Evolutionary conservation across 2,329 filamentous ascomycete genomes (phyloP).

Genomic region (Uncinocarpus reesii): DNA sequence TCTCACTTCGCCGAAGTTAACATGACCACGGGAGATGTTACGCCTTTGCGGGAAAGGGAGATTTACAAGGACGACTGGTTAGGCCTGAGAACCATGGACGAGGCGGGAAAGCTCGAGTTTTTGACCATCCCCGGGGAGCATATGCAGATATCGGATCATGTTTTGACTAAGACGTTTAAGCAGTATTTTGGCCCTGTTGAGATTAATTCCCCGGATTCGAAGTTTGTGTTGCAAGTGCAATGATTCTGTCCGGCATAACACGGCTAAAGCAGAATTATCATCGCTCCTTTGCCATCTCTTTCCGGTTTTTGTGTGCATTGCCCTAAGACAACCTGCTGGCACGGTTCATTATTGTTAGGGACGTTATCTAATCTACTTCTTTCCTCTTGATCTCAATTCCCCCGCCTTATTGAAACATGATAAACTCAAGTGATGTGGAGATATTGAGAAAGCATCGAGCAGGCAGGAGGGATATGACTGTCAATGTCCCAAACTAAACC

Average conservation of each 20-base stretch:
- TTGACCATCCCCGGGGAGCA: slow-evolving; percentile 63
- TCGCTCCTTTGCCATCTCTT: not conserved
- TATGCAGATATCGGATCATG: slow-evolving; percentile 63
- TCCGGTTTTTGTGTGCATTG: not conserved
- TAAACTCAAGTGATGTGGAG: too few relatives aligned
- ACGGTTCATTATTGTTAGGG: too few relatives aligned
- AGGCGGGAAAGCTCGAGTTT: slow-evolving; percentile 69
- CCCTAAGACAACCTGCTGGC: too few relatives aligned
- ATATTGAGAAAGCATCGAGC: too few relatives aligned
- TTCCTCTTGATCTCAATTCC: too few relatives aligned
- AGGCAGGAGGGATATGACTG: too few relatives aligned
- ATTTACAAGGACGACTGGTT: slow-evolving; percentile 92
- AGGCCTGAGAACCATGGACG: slow-evolving; percentile 67
- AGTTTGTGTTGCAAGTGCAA: slow-evolving; percentile 1
- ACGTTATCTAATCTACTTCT: too few relatives aligned
- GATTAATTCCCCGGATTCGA: not conserved
- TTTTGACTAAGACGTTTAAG: slow-evolving; percentile 55
- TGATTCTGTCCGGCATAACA: too few relatives aligned
- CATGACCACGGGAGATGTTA: slow-evolving; percentile 50
- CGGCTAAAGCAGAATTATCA: too few relatives aligned
- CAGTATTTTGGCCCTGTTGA: slow-evolving; percentile 33
- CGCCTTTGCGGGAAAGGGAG: slow-evolving; percentile 54
- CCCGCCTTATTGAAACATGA: too few relatives aligned
- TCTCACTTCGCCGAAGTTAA: slow-evolving; percentile 87
- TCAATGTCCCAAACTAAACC: too few relatives aligned